phyloP scores from a whole-genome alignment of 495 filamentous ascomycete genomes.

The Cenococcum geophilum region DNA sequence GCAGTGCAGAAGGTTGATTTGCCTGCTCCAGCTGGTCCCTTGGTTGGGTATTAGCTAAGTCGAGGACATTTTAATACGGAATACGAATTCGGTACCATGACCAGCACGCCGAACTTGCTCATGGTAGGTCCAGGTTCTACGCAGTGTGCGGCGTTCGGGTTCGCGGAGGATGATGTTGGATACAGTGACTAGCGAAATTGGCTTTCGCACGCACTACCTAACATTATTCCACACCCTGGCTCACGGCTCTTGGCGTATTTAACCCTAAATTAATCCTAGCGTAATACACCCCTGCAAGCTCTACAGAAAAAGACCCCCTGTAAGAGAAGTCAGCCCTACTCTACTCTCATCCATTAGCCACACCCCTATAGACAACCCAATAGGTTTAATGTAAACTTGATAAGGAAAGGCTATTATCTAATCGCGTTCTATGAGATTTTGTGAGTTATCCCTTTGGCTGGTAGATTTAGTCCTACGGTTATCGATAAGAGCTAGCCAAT shows the following conservation, averaged over 20 bases:
- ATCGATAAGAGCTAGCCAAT: too few relatives aligned
- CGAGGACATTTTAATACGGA: not conserved
- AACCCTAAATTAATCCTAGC: not conserved
- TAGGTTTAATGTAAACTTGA: not conserved
- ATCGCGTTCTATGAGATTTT: not conserved
- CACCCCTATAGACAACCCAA: not conserved
- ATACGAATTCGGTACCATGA: constrained; percentile 69
- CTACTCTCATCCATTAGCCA: not conserved
- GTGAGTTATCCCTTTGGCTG: not conserved
- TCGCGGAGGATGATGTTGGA: not conserved
- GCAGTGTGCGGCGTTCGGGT: not conserved
- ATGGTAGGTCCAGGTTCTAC: constrained; percentile 55
- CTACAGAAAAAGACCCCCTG: not conserved
- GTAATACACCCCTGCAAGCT: not conserved
- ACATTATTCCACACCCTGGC: not conserved
- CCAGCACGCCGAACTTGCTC: constrained; percentile 91
- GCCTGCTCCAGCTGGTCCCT: constrained; percentile 30
- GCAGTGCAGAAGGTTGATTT: constrained; percentile 92
- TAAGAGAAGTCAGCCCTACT: not conserved
- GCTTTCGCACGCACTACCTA: not conserved
- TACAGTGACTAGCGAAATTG: not conserved
- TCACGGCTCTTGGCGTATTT: not conserved
- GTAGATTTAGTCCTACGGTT: too few relatives aligned
- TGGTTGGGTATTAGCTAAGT: constrained; percentile 3
- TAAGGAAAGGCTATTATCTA: not conserved